Evolutionary conservation across 257 asterid species (phyloP).

Genomic region (Catharanthus roseus): DNA sequence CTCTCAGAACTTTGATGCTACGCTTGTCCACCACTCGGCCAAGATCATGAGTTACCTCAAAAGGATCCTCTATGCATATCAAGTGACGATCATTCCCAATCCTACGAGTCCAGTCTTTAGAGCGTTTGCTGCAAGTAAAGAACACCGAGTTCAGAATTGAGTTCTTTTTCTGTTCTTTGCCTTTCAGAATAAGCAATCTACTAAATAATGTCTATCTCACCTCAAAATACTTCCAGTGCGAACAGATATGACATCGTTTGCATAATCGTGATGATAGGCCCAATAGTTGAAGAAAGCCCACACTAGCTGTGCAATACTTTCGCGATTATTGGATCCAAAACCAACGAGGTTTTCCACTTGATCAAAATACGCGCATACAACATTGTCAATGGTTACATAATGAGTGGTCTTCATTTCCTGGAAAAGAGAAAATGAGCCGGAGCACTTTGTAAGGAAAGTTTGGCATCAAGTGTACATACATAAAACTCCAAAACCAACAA

Average conservation of each 20-base stretch:
- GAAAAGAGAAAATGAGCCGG: conserved; percentile 10
- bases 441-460: not conserved
- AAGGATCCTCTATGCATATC: conserved; percentile 98
- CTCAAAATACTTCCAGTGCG: conserved; percentile 72
- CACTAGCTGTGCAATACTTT: conserved; percentile 55
- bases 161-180: no score
- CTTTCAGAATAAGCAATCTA: not conserved
- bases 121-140: conserved; percentile 54
- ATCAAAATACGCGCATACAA: conserved; percentile 77
- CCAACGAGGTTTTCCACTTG: conserved; percentile 62
- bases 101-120: conserved; percentile 91
- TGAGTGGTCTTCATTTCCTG: conserved; percentile 74
- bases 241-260: conserved; percentile 78
- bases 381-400: conserved; percentile 46
- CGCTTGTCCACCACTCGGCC: conserved; percentile 89
- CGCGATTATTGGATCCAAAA: conserved; percentile 62
- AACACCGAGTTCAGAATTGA: not conserved
- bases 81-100: conserved; percentile 88
- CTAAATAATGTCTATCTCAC: conserved; percentile 28
- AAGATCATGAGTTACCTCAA: conserved; percentile 83
- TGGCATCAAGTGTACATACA: not conserved
- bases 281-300: conserved; percentile 90
- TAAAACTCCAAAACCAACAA: not conserved
- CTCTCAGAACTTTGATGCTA: conserved; percentile 79
- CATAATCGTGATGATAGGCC: conserved; percentile 91